Conservation (phyloP, 1,284 basidiomycete species). For the Earliella scabrosa region DNA sequence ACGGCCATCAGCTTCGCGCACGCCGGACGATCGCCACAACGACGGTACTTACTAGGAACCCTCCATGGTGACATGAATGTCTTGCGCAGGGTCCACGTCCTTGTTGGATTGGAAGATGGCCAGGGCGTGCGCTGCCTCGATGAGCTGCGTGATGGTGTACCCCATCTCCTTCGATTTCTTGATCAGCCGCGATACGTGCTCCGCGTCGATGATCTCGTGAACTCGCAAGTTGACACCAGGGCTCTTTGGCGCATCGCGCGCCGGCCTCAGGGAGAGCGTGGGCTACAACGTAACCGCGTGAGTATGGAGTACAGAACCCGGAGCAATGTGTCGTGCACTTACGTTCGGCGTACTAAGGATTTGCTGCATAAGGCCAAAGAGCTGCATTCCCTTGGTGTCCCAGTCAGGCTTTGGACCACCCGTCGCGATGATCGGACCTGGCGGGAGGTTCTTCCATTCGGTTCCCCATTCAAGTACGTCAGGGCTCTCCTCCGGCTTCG, state of each 20-base stretch:
- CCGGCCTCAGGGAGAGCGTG: too few relatives aligned
- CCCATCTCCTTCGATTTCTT: slow-evolving; percentile 1
- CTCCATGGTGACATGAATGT: background rate
- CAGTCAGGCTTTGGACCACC: slow-evolving; percentile 9
- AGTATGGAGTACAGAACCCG: too few relatives aligned
- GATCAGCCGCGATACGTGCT: background rate
- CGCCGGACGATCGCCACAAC: background rate
- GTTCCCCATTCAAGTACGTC: slow-evolving; percentile 9
- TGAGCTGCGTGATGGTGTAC: background rate
- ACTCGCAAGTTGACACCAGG: background rate
- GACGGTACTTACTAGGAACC: background rate
- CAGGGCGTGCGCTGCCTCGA: slow-evolving; percentile 3
- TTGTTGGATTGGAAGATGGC: slow-evolving; percentile 1
- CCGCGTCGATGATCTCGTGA: background rate
- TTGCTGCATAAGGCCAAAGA: background rate
- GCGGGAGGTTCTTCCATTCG: slow-evolving; percentile 13
- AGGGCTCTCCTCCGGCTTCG: too few relatives aligned
- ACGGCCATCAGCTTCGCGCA: background rate
- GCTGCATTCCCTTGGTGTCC: slow-evolving; percentile 1
- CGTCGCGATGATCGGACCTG: slow-evolving; percentile 12
- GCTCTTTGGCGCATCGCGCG: background rate
- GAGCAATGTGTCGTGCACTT: too few relatives aligned
- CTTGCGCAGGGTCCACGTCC: background rate
- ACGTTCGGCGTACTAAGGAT: background rate
- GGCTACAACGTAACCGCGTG: too few relatives aligned